phyloP scores from a whole-genome alignment of 2,329 filamentous ascomycete species.

The Chaetomiaceae sp. region DNA sequence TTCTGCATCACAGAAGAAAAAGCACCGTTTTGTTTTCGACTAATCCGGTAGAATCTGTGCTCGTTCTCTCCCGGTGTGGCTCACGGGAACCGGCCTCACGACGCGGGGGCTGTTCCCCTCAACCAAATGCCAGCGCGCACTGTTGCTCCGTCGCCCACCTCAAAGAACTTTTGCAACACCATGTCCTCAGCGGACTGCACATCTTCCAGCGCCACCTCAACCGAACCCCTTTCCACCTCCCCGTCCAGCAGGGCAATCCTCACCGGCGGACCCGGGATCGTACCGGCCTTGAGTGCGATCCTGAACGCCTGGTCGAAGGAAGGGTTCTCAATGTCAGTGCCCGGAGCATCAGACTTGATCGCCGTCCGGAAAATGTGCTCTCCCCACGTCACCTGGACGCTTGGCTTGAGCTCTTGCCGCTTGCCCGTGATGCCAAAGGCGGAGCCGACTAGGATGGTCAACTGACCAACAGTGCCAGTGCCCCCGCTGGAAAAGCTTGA shows the following conservation, averaged over 20 bases:
- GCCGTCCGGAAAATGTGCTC: conserved; percentile 39
- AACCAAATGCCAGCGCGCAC: conserved; percentile 37
- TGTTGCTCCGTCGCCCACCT: conserved; percentile 33
- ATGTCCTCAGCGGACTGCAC: conserved; percentile 32
- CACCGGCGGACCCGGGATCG: conserved; percentile 29
- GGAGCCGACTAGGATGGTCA: conserved; percentile 41
- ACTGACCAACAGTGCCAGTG: conserved; percentile 36
- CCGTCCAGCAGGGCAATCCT: conserved; percentile 35
- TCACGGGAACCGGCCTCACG: background rate
- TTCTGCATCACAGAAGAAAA: too few relatives aligned
- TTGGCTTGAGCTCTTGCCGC: conserved; percentile 42
- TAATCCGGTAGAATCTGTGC: too few relatives aligned
- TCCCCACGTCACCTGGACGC: conserved; percentile 42
- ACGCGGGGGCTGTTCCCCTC: conserved; percentile 26
- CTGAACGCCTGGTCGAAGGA: conserved; percentile 43
- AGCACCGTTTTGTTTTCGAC: too few relatives aligned
- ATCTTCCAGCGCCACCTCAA: conserved; percentile 36
- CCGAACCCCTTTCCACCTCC: conserved; percentile 31
- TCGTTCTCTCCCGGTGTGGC: too few relatives aligned
- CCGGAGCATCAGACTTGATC: conserved; percentile 40
- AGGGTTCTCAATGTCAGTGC: conserved; percentile 46
- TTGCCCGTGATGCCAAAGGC: conserved; percentile 39
- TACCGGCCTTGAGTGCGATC: conserved; percentile 36
- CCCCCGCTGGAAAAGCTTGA: conserved; percentile 30
- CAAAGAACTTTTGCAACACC: conserved; percentile 32